Conservation (phyloP, 768 basidiomycete species). For the Calvatia gigantea region DNA sequence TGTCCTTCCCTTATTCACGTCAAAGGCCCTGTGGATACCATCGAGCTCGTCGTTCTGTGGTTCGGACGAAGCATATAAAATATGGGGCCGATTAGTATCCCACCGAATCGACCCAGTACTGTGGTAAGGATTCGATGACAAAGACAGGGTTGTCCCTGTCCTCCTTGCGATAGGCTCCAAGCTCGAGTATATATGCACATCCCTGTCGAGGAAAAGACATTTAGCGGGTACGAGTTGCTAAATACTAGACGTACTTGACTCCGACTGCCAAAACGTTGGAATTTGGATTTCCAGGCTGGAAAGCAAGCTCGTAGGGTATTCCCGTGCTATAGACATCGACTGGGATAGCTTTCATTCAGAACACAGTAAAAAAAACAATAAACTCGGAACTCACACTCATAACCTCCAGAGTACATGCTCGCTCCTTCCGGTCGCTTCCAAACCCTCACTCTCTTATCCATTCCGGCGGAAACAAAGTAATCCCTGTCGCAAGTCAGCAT, state of each 20-base stretch:
- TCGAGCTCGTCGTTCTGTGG: slow-evolving; percentile 23
- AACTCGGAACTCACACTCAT: slow-evolving; percentile 6
- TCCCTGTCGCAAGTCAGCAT: not conserved
- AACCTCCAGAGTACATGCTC: slow-evolving; percentile 5
- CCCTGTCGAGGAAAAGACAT: slow-evolving; percentile 16
- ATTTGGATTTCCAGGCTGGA: slow-evolving; percentile 32
- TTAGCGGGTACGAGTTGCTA: not conserved
- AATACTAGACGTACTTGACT: slow-evolving; percentile 28
- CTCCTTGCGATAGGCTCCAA: slow-evolving; percentile 13
- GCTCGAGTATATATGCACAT: slow-evolving; percentile 24
- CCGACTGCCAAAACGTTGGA: slow-evolving; percentile 37
- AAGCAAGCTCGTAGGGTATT: slow-evolving; percentile 41
- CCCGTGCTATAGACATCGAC: slow-evolving; percentile 14
- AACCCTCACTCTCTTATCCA: slow-evolving; percentile 10
- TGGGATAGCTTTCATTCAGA: not conserved
- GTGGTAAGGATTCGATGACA: slow-evolving; percentile 18
- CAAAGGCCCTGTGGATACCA: slow-evolving; percentile 52
- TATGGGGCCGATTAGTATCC: slow-evolving; percentile 40
- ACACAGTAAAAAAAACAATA: not conserved
- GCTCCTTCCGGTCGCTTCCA: not conserved
- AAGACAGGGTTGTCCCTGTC: slow-evolving; percentile 13
- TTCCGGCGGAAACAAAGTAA: slow-evolving; percentile 12
- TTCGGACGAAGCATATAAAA: slow-evolving; percentile 57
- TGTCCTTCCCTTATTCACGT: slow-evolving; percentile 25
- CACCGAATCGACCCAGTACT: slow-evolving; percentile 47